These are phyloP conservation scores for Phytophthora nicotianae DNA, from an alignment of 352 stramenopile species.

Conservation along the genomic window DNA sequence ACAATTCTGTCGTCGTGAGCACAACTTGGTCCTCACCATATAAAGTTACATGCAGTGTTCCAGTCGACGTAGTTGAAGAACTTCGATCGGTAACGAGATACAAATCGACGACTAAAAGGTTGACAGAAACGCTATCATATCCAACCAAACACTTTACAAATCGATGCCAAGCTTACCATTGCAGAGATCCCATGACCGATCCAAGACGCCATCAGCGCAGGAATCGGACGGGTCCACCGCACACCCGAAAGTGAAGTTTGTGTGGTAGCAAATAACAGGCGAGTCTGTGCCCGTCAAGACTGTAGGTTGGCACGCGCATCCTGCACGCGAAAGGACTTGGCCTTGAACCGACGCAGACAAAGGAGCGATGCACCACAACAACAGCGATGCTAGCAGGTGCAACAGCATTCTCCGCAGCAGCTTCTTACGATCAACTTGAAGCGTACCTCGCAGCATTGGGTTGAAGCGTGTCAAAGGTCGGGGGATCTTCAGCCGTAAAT, in stretches of 20 bases:
- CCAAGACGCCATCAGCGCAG: slow-evolving; percentile 18
- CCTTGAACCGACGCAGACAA: not conserved
- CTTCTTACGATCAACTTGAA: not conserved
- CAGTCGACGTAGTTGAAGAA: slow-evolving; percentile 7
- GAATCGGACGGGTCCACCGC: slow-evolving; percentile 22
- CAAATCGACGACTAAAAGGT: slow-evolving; percentile 35
- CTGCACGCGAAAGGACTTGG: slow-evolving; percentile 26
- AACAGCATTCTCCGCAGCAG: slow-evolving; percentile 1
- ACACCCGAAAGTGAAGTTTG: slow-evolving; percentile 19
- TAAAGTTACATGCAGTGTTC: slow-evolving; percentile 23
- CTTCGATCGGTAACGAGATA: slow-evolving; percentile 29
- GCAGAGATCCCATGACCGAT: slow-evolving; percentile 38
- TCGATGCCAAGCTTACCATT: slow-evolving; percentile 29
- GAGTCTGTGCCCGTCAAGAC: slow-evolving; percentile 2
- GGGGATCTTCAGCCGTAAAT: slow-evolving; percentile 1
- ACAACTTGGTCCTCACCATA: slow-evolving; percentile 24
- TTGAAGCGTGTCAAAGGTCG: slow-evolving; percentile 17
- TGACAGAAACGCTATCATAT: not conserved
- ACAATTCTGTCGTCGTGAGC: slow-evolving; percentile 15
- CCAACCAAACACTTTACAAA: not conserved
- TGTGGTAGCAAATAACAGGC: slow-evolving; percentile 30
- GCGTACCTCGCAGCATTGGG: not conserved
- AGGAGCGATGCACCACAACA: not conserved
- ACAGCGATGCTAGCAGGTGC: not conserved
- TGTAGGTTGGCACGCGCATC: slow-evolving; percentile 36